phyloP scores from a whole-genome alignment of 2,329 filamentous ascomycete species.

The Calonectria crousiana region DNA sequence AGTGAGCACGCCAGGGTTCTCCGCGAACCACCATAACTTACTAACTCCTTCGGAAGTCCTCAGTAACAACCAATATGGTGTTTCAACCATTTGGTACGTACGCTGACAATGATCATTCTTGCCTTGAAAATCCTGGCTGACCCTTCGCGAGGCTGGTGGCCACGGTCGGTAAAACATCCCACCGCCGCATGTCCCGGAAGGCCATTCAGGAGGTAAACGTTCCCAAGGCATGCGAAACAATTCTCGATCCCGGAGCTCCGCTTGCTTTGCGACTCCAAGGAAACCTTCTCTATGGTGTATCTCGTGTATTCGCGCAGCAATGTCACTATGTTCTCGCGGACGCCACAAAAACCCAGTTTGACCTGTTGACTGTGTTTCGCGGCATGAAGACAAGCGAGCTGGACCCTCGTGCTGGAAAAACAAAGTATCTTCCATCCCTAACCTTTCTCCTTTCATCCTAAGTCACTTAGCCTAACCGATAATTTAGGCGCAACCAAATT shows the following conservation, averaged over 20 bases:
- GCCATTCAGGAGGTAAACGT: slow-evolving; percentile 91
- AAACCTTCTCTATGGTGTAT: slow-evolving; percentile 87
- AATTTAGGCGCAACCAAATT: slow-evolving; percentile 77
- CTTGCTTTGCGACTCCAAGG: slow-evolving; percentile 92
- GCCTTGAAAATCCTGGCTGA: neutral
- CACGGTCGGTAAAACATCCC: slow-evolving; percentile 81
- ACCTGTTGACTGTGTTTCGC: slow-evolving; percentile 77
- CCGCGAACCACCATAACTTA: neutral
- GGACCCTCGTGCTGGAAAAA: slow-evolving; percentile 78
- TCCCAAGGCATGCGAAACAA: slow-evolving; percentile 87
- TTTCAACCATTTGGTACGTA: slow-evolving; percentile 91
- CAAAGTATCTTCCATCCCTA: slow-evolving; percentile 71
- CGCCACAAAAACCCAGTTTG: slow-evolving; percentile 78
- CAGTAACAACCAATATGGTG: slow-evolving; percentile 87
- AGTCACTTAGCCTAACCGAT: slow-evolving; percentile 9
- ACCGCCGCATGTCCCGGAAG: slow-evolving; percentile 83
- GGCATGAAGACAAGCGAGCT: slow-evolving; percentile 67
- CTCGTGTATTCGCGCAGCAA: slow-evolving; percentile 88
- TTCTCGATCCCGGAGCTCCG: slow-evolving; percentile 83
- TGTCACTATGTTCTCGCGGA: slow-evolving; percentile 88
- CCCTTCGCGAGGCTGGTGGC: slow-evolving; percentile 80
- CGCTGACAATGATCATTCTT: too few species aligned
- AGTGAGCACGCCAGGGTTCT: slow-evolving; percentile 65
- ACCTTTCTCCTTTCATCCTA: slow-evolving; percentile 44
- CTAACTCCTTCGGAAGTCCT: slow-evolving; percentile 70